Percentiles rank a stretch among this genome's conserved stretches.
Conservation (phyloP, 345 rosid species). For the Arabidopsis suecica region DNA sequence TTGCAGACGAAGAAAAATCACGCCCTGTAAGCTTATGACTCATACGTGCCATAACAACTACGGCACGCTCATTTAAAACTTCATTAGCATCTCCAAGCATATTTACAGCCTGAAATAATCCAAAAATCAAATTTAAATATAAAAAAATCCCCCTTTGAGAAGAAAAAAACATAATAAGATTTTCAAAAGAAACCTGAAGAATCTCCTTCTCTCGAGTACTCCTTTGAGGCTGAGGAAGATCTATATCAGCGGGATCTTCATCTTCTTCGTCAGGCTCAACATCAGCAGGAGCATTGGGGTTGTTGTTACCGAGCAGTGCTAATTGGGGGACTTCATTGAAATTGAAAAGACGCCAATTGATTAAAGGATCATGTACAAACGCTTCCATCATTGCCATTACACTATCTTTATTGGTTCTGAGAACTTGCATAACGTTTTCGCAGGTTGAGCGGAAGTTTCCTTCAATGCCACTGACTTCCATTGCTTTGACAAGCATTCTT, state of each 20-base stretch:
- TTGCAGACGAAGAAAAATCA: slow-evolving; percentile 71
- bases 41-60: slow-evolving; percentile 95
- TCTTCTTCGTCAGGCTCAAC: slow-evolving; percentile 57
- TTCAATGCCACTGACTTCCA: slow-evolving; percentile 99
- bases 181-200: slow-evolving; percentile 70
- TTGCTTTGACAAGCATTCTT: slow-evolving; percentile 99
- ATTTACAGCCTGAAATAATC: slow-evolving; percentile 74
- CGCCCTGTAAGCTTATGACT: slow-evolving; percentile 94
- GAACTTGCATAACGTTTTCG: slow-evolving; percentile 97
- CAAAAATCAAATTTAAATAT: background rate
- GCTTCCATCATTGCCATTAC: slow-evolving; percentile 99
- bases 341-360: slow-evolving; percentile 98
- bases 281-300: slow-evolving; percentile 59
- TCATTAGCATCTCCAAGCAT: slow-evolving; percentile 98
- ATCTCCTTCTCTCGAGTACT: slow-evolving; percentile 93
- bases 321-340: slow-evolving; percentile 96
- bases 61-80: slow-evolving; percentile 92
- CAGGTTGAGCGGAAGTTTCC: slow-evolving; percentile 95
- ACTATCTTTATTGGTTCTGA: slow-evolving; percentile 86
- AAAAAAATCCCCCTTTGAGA: background rate
- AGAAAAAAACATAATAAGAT: background rate
- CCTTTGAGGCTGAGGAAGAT: slow-evolving; percentile 90
- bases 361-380: slow-evolving; percentile 98
- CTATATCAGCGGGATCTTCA: slow-evolving; percentile 64
- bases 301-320: slow-evolving; percentile 65